These are phyloP conservation scores for Metarhizium guizhouense DNA, from an alignment of 2,329 filamentous ascomycete genomes.

Conservation along the genomic window DNA sequence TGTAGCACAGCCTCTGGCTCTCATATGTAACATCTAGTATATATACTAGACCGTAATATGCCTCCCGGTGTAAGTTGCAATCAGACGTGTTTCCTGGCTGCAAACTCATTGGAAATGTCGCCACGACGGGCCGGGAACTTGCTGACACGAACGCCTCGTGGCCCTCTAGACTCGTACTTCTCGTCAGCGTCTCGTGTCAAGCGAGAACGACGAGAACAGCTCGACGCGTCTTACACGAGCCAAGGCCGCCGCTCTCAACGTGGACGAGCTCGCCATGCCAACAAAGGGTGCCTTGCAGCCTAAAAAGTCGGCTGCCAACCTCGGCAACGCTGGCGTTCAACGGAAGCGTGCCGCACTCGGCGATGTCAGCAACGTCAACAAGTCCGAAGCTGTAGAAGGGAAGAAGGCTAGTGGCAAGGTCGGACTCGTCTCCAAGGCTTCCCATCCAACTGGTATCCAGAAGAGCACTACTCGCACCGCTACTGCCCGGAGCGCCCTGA, in stretches of 20 bases:
- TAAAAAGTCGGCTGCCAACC: conserved; percentile 53
- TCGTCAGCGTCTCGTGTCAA: conserved; percentile 67
- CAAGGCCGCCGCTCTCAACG: conserved; percentile 70
- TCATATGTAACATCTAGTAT: conserved; percentile 11
- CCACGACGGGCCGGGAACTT: background rate
- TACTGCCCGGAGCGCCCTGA: conserved; percentile 50
- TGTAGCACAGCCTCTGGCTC: conserved; percentile 10
- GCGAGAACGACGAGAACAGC: conserved; percentile 92
- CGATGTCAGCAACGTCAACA: conserved; percentile 92
- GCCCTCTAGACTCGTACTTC: conserved; percentile 52
- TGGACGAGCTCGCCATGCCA: conserved; percentile 50
- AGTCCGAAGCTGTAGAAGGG: conserved; percentile 59
- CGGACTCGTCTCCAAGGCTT: conserved; percentile 69
- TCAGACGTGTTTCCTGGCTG: background rate
- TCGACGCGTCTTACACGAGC: conserved; percentile 85
- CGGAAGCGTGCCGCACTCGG: conserved; percentile 79
- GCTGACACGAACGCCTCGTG: conserved; percentile 8
- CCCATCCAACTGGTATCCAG: conserved; percentile 72
- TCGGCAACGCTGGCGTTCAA: conserved; percentile 36
- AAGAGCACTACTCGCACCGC: conserved; percentile 53
- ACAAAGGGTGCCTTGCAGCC: conserved; percentile 57
- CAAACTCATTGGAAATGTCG: conserved; percentile 47
- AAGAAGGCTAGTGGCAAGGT: conserved; percentile 66
- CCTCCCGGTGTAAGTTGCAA: conserved; percentile 23
- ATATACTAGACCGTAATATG: conserved; percentile 21